Base-by-base conservation (phyloP, 441 rosid genomes). In the Breynia disticha region DNA sequence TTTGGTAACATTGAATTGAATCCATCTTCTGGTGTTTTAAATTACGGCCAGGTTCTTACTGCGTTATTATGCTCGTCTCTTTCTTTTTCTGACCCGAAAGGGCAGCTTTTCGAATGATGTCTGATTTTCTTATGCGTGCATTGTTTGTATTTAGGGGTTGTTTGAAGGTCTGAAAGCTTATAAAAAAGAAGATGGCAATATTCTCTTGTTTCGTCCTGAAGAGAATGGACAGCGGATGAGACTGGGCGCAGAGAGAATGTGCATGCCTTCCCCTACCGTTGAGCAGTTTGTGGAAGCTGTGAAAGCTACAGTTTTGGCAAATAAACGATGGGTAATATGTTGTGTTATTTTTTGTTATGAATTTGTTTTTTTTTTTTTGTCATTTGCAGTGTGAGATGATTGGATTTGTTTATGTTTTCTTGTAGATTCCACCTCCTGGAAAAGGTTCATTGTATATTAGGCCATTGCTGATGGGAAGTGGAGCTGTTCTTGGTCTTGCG, bases 21-120 rank as follows among this genome's bases (percentile, higher is more conserved):
- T 53, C 80, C 84, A 24, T 67, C 72, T 9, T 75, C 84, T 2
- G 72, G 75, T 56, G 75, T 76, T 46, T 63, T 79, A 55, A 79
- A 76, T 48, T 79, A 76, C 52, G 79, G 79, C 19, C 80, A 73
- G 77, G 80, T 76, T 15, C 24, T 60, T 10, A 18, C 41, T 46
- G n/a, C n/a, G n/a, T 41, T 41, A 15, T 4, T 11, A n/a, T n/a
- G n/a, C n/a, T n/a, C n/a, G 44, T 7, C n/a, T 41, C 44, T 3
- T 41, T 3, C n/a, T 41, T 41, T 41, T 11, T 41, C 13, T 41
- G n/a, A 3, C 3, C 3, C n/a, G 44, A 9, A 3, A 41, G 11
- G 6, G 41, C 11, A 41, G 0, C 52, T 18, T 16, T 6, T 37
- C 7, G 57, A 16, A 37, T 47, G 19, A 24, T 41, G n/a, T n/a